Evolutionary conservation across 805 yeast species (phyloP).

Genomic region (Vanderwaltozyma verrucispora): DNA sequence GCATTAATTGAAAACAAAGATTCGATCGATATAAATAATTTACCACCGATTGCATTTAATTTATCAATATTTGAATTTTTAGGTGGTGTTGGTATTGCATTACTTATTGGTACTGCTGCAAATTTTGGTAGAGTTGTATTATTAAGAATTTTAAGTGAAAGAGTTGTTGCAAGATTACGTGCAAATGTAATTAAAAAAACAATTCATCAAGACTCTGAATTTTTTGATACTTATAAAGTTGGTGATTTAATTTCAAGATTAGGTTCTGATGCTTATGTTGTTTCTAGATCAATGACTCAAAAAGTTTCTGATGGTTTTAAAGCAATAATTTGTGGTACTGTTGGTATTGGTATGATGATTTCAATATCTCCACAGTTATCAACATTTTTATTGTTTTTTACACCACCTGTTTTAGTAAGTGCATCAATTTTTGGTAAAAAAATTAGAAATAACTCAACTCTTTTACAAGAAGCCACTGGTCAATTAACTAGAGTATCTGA

Average conservation of each 20-base stretch:
- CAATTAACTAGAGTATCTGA: slow-evolving; percentile 81
- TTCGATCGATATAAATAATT: slow-evolving; percentile 2
- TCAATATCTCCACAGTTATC: slow-evolving; percentile 75
- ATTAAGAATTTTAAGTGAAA: slow-evolving; percentile 59
- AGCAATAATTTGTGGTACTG: slow-evolving; percentile 69
- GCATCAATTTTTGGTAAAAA: slow-evolving; percentile 75
- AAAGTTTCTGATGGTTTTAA: slow-evolving; percentile 88
- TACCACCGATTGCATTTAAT: slow-evolving; percentile 4
- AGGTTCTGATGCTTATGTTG: slow-evolving; percentile 83
- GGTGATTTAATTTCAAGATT: slow-evolving; percentile 90
- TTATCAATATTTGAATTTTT: slow-evolving; percentile 44
- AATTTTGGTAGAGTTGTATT: slow-evolving; percentile 60
- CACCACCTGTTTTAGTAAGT: slow-evolving; percentile 73
- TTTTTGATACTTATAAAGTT: slow-evolving; percentile 86
- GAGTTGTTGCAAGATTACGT: slow-evolving; percentile 74
- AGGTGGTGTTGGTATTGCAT: slow-evolving; percentile 43
- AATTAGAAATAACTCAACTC: slow-evolving; percentile 64
- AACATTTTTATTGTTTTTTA: slow-evolving; percentile 61
- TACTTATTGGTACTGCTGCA: slow-evolving; percentile 56
- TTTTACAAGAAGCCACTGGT: slow-evolving; percentile 81
- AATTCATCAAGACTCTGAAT: slow-evolving; percentile 80
- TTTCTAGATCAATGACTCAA: slow-evolving; percentile 79
- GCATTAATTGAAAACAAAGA: background rate
- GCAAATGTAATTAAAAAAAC: slow-evolving; percentile 67
- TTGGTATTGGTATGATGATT: slow-evolving; percentile 86